Percentiles rank a stretch among this genome's conserved stretches.
phyloP scores from a whole-genome alignment of 2,329 filamentous ascomycete genomes.

The Neurospora sp. region DNA sequence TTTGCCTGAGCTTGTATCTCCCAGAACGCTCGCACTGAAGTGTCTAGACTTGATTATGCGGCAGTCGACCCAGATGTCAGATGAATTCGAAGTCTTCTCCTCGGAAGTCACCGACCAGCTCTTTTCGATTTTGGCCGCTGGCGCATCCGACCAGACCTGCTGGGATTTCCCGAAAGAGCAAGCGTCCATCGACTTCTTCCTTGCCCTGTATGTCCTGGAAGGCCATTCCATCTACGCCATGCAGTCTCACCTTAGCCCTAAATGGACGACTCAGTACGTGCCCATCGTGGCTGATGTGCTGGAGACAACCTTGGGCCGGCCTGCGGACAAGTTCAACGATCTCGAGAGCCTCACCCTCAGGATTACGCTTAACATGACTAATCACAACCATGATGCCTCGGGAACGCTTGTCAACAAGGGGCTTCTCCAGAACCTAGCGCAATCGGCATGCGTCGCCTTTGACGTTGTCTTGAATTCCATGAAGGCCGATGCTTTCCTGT shows the following conservation, averaged over 20 bases:
- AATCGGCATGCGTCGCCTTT: constrained; percentile 43
- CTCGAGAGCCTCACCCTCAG: constrained; percentile 46
- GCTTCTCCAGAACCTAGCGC: constrained; percentile 39
- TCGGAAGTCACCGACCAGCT: constrained; percentile 36
- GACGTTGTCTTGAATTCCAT: constrained; percentile 36
- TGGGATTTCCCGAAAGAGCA: constrained; percentile 27
- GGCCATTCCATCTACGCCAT: constrained; percentile 39
- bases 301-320: constrained; percentile 26
- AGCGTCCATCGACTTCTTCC: constrained; percentile 30
- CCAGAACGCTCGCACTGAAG: constrained; percentile 53
- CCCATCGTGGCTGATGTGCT: constrained; percentile 40
- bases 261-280: constrained; percentile 41
- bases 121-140: constrained; percentile 33
- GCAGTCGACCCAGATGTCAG: constrained; percentile 37
- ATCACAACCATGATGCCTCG: constrained; percentile 63
- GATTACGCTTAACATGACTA: constrained; percentile 76
- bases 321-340: constrained; percentile 27
- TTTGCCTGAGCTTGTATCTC: constrained; percentile 35
- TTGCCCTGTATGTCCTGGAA: constrained; percentile 41
- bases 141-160: constrained; percentile 22
- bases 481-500: constrained; percentile 36
- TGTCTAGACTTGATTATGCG: constrained; percentile 48
- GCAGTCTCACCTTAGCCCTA: constrained; percentile 29
- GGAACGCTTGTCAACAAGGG: constrained; percentile 54
- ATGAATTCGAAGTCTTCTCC: constrained; percentile 39